Conservation (phyloP, 495 filamentous ascomycete species). For the Penicillium cosmopolitanum region DNA sequence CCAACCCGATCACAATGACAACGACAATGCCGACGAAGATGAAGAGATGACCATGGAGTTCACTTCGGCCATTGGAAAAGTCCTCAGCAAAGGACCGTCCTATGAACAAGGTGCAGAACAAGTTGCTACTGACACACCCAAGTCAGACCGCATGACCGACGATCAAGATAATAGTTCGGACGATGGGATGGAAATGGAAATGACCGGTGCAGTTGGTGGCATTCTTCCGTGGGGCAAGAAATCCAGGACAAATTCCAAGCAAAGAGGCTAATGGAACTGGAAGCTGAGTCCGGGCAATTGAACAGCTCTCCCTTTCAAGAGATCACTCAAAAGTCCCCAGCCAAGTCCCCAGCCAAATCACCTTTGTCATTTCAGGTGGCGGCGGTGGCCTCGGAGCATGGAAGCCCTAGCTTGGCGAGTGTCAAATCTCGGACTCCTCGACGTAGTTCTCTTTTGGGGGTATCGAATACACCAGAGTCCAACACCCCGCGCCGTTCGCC, state of each 20-base stretch:
- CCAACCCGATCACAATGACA: conserved; percentile 38
- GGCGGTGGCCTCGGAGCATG: conserved; percentile 58
- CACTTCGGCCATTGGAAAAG: conserved; percentile 71
- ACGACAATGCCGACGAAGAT: conserved; percentile 58
- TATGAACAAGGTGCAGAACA: conserved; percentile 21
- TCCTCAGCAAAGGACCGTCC: conserved; percentile 50
- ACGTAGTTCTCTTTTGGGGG: conserved; percentile 46
- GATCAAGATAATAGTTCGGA: conserved; percentile 49
- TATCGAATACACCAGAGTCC: conserved; percentile 48
- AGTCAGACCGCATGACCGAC: conserved; percentile 29
- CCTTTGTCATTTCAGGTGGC: conserved; percentile 37
- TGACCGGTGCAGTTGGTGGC: conserved; percentile 71
- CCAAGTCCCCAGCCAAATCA: conserved; percentile 26
- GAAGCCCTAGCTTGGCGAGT: conserved; percentile 60
- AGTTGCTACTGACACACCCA: conserved; percentile 25
- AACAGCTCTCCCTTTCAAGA: conserved; percentile 60
- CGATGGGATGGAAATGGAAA: conserved; percentile 65
- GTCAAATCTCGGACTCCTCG: conserved; percentile 58
- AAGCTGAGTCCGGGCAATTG: conserved; percentile 56
- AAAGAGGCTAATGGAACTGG: conserved; percentile 62
- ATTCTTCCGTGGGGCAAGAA: conserved; percentile 55
- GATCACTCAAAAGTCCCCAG: conserved; percentile 29
- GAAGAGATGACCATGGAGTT: conserved; percentile 85
- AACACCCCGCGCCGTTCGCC: conserved; percentile 20
- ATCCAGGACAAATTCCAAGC: conserved; percentile 50